Evolutionary conservation across 495 filamentous ascomycete species (phyloP).

Genomic region (Parathielavia hyrcaniae): DNA sequence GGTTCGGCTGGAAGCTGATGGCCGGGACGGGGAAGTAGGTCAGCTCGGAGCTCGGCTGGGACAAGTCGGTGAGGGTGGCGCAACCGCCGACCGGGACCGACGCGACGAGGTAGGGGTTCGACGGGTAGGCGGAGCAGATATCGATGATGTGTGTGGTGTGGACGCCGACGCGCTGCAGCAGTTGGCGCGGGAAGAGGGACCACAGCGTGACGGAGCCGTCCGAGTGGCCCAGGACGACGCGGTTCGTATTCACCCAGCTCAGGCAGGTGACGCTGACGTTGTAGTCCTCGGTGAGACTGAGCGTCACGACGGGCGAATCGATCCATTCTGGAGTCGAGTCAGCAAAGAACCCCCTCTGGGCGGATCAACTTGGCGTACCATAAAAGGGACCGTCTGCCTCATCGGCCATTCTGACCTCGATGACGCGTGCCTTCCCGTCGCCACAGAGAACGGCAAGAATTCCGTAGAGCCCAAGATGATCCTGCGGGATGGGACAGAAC

Average conservation of each 20-base stretch:
- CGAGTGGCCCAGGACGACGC: conserved; percentile 41
- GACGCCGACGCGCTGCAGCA: conserved; percentile 37
- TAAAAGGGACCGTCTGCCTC: conserved; percentile 26
- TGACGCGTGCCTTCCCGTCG: conserved; percentile 39
- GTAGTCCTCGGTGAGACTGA: conserved; percentile 39
- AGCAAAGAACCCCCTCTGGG: conserved; percentile 10
- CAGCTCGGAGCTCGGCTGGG: conserved; percentile 39
- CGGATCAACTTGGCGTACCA: conserved; percentile 26
- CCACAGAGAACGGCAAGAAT: conserved; percentile 39
- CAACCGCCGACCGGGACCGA: conserved; percentile 44
- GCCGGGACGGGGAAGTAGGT: conserved; percentile 43
- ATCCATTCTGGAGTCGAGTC: conserved; percentile 34
- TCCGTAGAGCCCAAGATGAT: conserved; percentile 22
- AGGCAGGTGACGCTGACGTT: conserved; percentile 42
- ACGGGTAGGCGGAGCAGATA: conserved; percentile 44
- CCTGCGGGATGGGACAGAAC: conserved; percentile 41
- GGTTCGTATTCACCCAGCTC: conserved; percentile 45
- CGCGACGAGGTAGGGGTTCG: conserved; percentile 40
- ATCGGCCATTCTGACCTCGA: conserved; percentile 32
- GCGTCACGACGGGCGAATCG: conserved; percentile 34
- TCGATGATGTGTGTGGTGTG: conserved; percentile 44
- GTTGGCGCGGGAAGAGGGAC: conserved; percentile 39
- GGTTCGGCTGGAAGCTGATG: conserved; percentile 44
- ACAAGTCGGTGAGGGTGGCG: conserved; percentile 41
- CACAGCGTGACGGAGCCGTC: conserved; percentile 46